Evolutionary conservation across 257 asterid genomes (phyloP).

Genomic region (Lantana camara): DNA sequence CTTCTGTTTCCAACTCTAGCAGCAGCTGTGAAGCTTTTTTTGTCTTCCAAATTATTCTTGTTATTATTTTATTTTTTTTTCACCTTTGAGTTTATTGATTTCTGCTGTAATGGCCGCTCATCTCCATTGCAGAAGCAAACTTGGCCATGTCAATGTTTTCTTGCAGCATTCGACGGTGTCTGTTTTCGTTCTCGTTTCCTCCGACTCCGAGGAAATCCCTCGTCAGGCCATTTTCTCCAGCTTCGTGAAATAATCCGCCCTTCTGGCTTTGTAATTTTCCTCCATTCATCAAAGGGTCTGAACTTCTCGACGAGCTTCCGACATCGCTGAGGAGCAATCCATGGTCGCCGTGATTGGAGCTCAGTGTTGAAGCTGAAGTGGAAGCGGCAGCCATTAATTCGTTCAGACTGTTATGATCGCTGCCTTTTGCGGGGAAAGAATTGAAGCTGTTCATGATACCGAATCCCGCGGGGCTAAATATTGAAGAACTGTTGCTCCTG

Average conservation of each 20-base stretch:
- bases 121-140: conserved; percentile 48
- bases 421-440: too few relatives aligned
- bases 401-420: not conserved
- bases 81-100: too few relatives aligned
- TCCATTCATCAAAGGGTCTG: too few relatives aligned
- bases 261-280: too few relatives aligned
- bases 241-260: too few relatives aligned
- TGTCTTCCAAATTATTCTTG: too few relatives aligned
- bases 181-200: conserved; percentile 32
- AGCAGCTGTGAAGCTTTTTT: conserved; percentile 12
- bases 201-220: conserved; percentile 89
- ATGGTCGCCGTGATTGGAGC: too few relatives aligned
- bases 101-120: conserved; percentile 37
- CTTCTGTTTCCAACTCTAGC: conserved; percentile 22
- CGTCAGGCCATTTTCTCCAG: conserved; percentile 33
- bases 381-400: conserved; percentile 28
- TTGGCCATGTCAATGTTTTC: conserved; percentile 38
- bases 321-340: too few relatives aligned
- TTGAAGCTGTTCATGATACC: too few relatives aligned
- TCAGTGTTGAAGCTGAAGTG: conserved; percentile 30
- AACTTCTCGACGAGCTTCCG: too few relatives aligned
- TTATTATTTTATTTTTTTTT: too few relatives aligned
- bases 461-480: too few relatives aligned
- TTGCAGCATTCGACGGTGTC: conserved; percentile 36
- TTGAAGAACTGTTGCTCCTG: conserved; percentile 20